phyloP scores from a whole-genome alignment of 2,329 filamentous ascomycete species.

The Myotisia sp. region DNA sequence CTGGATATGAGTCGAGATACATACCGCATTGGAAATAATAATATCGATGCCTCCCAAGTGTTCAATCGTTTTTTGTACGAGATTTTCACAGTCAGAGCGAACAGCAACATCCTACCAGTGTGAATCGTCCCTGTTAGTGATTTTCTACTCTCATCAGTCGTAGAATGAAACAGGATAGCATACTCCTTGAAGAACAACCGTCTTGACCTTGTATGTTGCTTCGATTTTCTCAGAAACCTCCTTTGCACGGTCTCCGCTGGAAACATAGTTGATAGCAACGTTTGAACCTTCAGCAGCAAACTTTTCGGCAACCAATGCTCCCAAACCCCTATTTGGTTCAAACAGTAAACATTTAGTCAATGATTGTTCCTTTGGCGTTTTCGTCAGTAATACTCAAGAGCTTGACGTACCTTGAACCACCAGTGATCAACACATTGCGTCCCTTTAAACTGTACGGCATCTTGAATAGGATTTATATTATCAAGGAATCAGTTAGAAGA shows the following conservation, averaged over 20 bases:
- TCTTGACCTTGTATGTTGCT: constrained; percentile 36
- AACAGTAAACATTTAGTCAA: constrained; percentile 1
- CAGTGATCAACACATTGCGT: constrained; percentile 51
- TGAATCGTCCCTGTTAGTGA: too few relatives aligned
- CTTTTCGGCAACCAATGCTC: constrained; percentile 50
- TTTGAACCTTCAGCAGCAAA: constrained; percentile 56
- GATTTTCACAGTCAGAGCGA: constrained; percentile 42
- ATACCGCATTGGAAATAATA: constrained; percentile 60
- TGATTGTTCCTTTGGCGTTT: background rate
- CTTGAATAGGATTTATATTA: too few relatives aligned
- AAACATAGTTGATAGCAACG: constrained; percentile 60
- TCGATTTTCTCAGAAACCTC: constrained; percentile 44
- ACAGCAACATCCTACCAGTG: constrained; percentile 45
- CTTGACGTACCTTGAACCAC: constrained; percentile 43
- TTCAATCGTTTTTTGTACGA: constrained; percentile 46
- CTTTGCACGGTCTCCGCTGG: constrained; percentile 45
- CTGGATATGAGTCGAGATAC: too few relatives aligned
- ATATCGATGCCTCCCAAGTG: constrained; percentile 59
- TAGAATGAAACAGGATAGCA: constrained; percentile 14
- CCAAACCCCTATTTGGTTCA: constrained; percentile 47
- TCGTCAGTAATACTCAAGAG: background rate
- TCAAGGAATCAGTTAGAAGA: too few relatives aligned
- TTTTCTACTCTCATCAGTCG: too few relatives aligned
- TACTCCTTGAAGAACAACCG: constrained; percentile 47
- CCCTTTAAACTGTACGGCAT: constrained; percentile 52